Conservation (phyloP, 108 stramenopile species). For the Fragilaria crotonensis region DNA sequence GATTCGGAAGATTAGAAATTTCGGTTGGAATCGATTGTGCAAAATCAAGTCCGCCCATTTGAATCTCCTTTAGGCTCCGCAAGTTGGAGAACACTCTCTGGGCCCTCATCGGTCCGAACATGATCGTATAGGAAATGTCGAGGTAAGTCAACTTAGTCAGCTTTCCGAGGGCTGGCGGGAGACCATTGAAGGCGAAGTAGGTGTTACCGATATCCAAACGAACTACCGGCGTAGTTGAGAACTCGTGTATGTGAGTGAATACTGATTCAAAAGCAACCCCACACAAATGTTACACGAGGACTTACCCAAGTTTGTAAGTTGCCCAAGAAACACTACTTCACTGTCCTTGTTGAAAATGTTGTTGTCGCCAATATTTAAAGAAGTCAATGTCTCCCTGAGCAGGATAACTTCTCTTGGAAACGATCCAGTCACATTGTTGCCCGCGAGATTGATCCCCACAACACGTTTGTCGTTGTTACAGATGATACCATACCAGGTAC, state of each 20-base stretch:
- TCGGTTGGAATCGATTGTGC: constrained; percentile 12
- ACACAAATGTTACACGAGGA: background rate
- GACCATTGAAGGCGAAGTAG: background rate
- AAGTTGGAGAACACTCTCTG: constrained; percentile 3
- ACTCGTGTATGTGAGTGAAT: too few species aligned
- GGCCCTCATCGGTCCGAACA: background rate
- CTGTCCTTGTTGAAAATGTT: background rate
- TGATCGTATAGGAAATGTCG: background rate
- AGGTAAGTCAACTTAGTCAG: background rate
- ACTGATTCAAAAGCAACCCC: too few species aligned
- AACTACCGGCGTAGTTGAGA: background rate
- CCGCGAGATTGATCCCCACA: constrained; percentile 1
- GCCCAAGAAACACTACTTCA: background rate
- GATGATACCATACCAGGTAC: constrained; percentile 25
- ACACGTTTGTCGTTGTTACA: constrained; percentile 16
- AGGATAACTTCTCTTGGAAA: constrained; percentile 1
- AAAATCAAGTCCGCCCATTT: constrained; percentile 30
- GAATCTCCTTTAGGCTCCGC: constrained; percentile 18
- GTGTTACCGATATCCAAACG: background rate
- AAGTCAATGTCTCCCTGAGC: background rate
- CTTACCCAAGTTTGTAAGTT: background rate
- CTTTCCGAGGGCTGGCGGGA: background rate
- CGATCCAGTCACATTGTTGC: background rate
- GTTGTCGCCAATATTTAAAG: background rate
- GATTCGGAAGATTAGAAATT: constrained; percentile 16